phyloP scores from a whole-genome alignment of 1,139 yeast genomes.

The Geotrichum siamense region DNA sequence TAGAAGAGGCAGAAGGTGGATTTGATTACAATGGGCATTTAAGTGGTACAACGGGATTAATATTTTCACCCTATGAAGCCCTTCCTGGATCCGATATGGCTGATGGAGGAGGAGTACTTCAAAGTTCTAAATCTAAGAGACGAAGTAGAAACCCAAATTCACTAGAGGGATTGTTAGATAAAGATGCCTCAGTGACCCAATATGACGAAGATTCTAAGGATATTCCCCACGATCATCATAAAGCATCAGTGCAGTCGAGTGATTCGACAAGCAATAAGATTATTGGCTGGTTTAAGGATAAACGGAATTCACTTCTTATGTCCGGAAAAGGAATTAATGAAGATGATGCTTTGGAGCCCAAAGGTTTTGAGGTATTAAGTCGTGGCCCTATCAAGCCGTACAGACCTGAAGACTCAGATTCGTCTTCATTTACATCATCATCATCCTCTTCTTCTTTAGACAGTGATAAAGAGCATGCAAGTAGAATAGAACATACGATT shows the following conservation, averaged over 20 bases:
- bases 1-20: not conserved
- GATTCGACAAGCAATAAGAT: not conserved
- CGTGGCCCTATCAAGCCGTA: constrained; percentile 25
- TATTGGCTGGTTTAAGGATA: constrained; percentile 5
- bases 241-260: not conserved
- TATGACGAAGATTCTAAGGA: not conserved
- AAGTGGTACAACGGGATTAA: not conserved
- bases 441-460: not conserved
- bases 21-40: constrained; percentile 4
- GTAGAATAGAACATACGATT: not conserved
- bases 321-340: not conserved
- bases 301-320: constrained; percentile 1
- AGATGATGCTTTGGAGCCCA: constrained; percentile 13
- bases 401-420: constrained; percentile 4
- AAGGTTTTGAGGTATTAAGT: constrained; percentile 28
- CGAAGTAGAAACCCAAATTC: constrained; percentile 15
- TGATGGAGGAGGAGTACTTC: constrained; percentile 8
- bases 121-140: not conserved
- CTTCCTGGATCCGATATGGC: constrained; percentile 6
- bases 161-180: constrained; percentile 15
- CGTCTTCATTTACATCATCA: not conserved
- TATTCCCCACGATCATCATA: not conserved
- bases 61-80: constrained; percentile 4
- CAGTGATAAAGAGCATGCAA: not conserved
- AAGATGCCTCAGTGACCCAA: not conserved